Evolutionary conservation across 768 basidiomycete genomes (phyloP).

Genomic region (Tulasnella sp.): DNA sequence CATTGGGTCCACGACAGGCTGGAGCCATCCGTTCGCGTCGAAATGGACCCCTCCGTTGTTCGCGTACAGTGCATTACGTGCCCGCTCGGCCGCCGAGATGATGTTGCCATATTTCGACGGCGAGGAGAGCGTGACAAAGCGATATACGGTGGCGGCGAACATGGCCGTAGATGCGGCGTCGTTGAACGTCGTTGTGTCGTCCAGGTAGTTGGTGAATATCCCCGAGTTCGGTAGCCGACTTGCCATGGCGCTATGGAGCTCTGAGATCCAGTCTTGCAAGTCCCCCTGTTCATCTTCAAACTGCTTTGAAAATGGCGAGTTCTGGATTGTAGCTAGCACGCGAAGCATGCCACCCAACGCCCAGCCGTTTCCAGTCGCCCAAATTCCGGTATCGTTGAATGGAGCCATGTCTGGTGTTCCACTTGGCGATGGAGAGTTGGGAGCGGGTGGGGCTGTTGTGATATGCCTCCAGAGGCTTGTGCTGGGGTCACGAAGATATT

Average conservation of each 20-base stretch:
- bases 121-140: slow-evolving; percentile 18
- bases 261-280: slow-evolving; percentile 22
- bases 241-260: slow-evolving; percentile 20
- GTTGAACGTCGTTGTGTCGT: slow-evolving; percentile 8
- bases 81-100: not conserved
- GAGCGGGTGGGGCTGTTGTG: slow-evolving; percentile 15
- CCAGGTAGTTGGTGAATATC: slow-evolving; percentile 23
- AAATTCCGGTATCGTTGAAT: slow-evolving; percentile 21
- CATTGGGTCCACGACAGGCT: slow-evolving; percentile 22
- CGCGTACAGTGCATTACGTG: slow-evolving; percentile 4
- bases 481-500: slow-evolving; percentile 15
- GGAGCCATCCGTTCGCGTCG: slow-evolving; percentile 14
- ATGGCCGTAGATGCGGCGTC: slow-evolving; percentile 23
- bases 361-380: slow-evolving; percentile 27
- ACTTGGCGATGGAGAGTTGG: not conserved
- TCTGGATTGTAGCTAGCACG: slow-evolving; percentile 23
- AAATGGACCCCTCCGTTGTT: slow-evolving; percentile 15
- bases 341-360: slow-evolving; percentile 25
- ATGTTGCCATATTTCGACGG: not conserved
- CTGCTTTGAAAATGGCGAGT: slow-evolving; percentile 18
- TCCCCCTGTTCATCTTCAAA: slow-evolving; percentile 18
- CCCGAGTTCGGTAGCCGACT: slow-evolving; percentile 17
- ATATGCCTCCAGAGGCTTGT: slow-evolving; percentile 24
- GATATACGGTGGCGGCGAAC: slow-evolving; percentile 23
- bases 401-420: not conserved